Conservation (phyloP, 2,329 filamentous ascomycete genomes). For the Pseudogymnoascus destructans region DNA sequence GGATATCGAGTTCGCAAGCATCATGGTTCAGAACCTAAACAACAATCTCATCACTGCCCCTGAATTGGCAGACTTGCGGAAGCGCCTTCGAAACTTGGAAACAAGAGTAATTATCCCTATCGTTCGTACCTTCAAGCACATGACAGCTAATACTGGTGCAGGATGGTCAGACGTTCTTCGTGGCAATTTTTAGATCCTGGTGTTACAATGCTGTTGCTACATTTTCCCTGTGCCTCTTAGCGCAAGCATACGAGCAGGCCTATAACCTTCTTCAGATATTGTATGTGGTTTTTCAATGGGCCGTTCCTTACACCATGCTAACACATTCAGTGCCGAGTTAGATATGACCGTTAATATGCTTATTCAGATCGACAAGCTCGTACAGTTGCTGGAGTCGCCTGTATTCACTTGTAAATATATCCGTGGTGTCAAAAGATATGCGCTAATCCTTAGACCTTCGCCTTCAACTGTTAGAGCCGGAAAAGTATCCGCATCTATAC, state of each 20-base stretch:
- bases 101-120: constrained; percentile 44
- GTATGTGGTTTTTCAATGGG: constrained; percentile 35
- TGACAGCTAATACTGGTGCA: constrained; percentile 26
- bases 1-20: constrained; percentile 95
- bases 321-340: constrained; percentile 60
- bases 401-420: constrained; percentile 84
- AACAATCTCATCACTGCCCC: constrained; percentile 98
- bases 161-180: constrained; percentile 93
- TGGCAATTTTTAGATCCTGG: constrained; percentile 89
- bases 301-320: constrained; percentile 13
- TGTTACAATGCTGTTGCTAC: constrained; percentile 97
- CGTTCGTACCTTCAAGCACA: neutral
- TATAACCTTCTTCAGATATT: constrained; percentile 95
- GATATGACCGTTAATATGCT: constrained; percentile 99
- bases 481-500: constrained; percentile 88
- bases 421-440: neutral
- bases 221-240: constrained; percentile 87
- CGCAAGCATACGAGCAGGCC: constrained; percentile 95
- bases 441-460: constrained; percentile 57
- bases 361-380: constrained; percentile 96
- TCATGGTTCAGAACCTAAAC: constrained; percentile 98
- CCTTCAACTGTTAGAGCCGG: constrained; percentile 86
- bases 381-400: constrained; percentile 90
- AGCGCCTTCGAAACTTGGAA: constrained; percentile 79
- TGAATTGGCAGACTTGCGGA: constrained; percentile 80